Base-by-base conservation (phyloP, 352 stramenopile genomes). In the Pythium sukuiense region DNA sequence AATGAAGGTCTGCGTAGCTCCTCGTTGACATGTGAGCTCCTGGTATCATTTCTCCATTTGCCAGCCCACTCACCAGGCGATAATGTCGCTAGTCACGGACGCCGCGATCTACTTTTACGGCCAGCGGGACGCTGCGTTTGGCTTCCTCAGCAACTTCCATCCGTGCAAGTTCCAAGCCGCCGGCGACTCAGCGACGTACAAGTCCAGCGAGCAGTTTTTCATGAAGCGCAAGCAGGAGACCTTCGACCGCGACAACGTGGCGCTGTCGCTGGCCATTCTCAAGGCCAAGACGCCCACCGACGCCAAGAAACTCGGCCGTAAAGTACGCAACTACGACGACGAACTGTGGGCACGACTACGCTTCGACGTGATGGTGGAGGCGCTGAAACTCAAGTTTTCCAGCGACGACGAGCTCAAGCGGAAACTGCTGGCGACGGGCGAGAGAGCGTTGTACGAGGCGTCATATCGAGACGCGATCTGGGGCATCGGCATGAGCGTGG, bases 141-240 rank as follows among this genome's bases (percentile, higher is more conserved):
- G 81, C 0, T 88, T 76, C 57, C 45, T 90, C 48, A 90, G 81
- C 70, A 90, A 88, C 37, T 90, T 88, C 53, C 30, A 88, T 33
- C 67, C 71, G n/a, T 90, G 81, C 57, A 63, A 63, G 48, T 88
- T 90, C 65, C 60, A 59, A 16, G 77, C 81, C 52, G 61, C 57
- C 0, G 16, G 73, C 27, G 76, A 75, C 0, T 24, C 39, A 16
- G 59, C 63, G 9, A 71, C 55, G 2, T 88, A 76, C 63, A 82
- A 77, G 63, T 90, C 81, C n/a, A 88, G 79, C 41, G 81, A 90
- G 60, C 81, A 90, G 74, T 86, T 63, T 54, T 88, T 90, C 43
- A 88, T 88, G 78, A 90, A 90, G 79, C 56, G 68, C 26, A 90
- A 90, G 69, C 81, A 90, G 63, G 81, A 90, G 48, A 67, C 73